Evolutionary conservation across 2,329 filamentous ascomycete species (phyloP).

Genomic region (Pleurostoma richardsiae): DNA sequence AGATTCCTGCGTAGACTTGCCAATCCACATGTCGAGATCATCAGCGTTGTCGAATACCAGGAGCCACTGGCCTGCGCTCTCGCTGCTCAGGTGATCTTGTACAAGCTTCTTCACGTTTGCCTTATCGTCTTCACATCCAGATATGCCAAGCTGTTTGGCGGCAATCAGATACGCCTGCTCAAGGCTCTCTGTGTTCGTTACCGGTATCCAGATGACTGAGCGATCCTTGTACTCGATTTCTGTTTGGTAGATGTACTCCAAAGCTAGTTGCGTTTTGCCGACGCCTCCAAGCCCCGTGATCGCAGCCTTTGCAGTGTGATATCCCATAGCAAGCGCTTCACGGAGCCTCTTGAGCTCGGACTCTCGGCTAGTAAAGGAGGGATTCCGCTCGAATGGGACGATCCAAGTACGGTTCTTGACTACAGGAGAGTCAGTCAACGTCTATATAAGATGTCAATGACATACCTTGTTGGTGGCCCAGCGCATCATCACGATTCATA

Average conservation of each 20-base stretch:
- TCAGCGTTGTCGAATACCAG: slow-evolving; percentile 18
- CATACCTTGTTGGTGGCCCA: neutral
- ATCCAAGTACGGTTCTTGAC: neutral
- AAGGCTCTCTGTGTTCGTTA: neutral
- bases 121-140: neutral
- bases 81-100: slow-evolving; percentile 9
- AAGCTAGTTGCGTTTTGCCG: neutral
- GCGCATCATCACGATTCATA: slow-evolving; percentile 3
- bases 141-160: slow-evolving; percentile 9
- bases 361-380: neutral
- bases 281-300: neutral
- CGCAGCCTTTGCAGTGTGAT: neutral
- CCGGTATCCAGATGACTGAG: neutral
- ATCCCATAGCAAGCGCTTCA: neutral
- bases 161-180: slow-evolving; percentile 12
- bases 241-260: neutral
- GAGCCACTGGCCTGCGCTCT: slow-evolving; percentile 14
- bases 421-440: no score
- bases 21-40: slow-evolving; percentile 6
- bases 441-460: neutral
- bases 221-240: neutral
- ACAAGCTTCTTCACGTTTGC: slow-evolving; percentile 6
- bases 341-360: neutral
- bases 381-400: neutral
- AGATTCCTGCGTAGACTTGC: neutral